Percentiles rank a stretch among this genome's conserved stretches.
Evolutionary conservation across 1,284 basidiomycete species (phyloP).

Genomic region (Sanghuangporus sanghuang): DNA sequence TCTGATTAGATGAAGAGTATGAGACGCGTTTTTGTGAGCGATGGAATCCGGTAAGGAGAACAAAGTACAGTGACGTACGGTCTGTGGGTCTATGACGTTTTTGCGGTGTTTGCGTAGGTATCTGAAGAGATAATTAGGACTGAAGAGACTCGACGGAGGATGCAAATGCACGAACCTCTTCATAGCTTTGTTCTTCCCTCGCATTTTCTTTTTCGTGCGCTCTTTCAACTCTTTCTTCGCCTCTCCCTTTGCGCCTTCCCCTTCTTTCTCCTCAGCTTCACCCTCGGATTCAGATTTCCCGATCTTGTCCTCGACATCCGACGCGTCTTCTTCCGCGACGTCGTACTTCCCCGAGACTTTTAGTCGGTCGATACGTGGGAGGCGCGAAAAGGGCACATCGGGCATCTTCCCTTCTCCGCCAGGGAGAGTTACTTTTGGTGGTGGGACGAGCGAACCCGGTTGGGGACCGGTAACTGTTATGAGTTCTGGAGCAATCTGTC

Average conservation of each 20-base stretch:
- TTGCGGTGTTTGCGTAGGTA: constrained; percentile 85
- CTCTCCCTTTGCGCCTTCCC: constrained; percentile 12
- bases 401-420: constrained; percentile 40
- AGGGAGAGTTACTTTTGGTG: constrained; percentile 52
- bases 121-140: constrained; percentile 25
- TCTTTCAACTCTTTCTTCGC: constrained; percentile 39
- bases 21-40: neutral
- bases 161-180: constrained; percentile 50
- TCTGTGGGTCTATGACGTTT: constrained; percentile 86
- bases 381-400: constrained; percentile 62
- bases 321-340: constrained; percentile 46
- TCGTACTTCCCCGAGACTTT: constrained; percentile 69
- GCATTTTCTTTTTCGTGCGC: constrained; percentile 76
- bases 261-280: constrained; percentile 21
- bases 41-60: neutral
- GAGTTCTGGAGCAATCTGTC: constrained; percentile 85
- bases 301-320: constrained; percentile 10
- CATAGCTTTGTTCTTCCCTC: constrained; percentile 79
- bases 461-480: constrained; percentile 89
- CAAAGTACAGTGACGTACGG: constrained; percentile 40
- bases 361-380: constrained; percentile 72
- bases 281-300: constrained; percentile 35
- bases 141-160: neutral
- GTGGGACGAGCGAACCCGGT: constrained; percentile 66
- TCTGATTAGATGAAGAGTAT: constrained; percentile 30